phyloP scores from a whole-genome alignment of 495 filamentous ascomycete genomes.

The Penicillium coffeae region DNA sequence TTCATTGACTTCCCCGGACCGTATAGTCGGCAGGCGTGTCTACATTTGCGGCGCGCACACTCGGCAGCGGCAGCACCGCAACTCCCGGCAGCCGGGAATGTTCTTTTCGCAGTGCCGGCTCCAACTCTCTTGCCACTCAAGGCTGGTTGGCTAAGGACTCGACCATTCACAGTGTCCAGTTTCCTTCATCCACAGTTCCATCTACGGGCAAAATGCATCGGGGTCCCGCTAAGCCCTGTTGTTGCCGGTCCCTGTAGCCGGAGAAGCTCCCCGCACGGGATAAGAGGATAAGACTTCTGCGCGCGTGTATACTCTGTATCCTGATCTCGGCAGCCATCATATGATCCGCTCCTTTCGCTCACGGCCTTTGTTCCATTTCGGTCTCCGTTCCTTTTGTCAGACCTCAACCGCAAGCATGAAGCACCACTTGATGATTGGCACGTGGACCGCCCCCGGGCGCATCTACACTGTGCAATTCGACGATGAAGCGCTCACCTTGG shows the following conservation, averaged over 20 bases:
- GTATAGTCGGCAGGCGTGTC: constrained; percentile 7
- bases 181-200: not conserved
- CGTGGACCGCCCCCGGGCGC: constrained; percentile 79
- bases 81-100: constrained; percentile 16
- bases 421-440: constrained; percentile 80
- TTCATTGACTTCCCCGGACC: constrained; percentile 6
- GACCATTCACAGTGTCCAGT: no score
- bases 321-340: constrained; percentile 14
- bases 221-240: not conserved
- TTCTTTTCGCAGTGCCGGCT: constrained; percentile 9
- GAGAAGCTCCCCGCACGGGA: constrained; percentile 8
- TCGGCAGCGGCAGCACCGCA: constrained; percentile 15
- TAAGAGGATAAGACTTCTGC: constrained; percentile 6
- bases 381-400: constrained; percentile 13
- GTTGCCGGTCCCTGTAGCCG: constrained; percentile 7
- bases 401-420: constrained; percentile 50
- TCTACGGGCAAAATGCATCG: constrained; percentile 4
- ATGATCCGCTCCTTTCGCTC: constrained; percentile 10
- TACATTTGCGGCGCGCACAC: no score
- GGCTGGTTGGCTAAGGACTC: not conserved
- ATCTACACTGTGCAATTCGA: constrained; percentile 84
- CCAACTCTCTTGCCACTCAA: not conserved
- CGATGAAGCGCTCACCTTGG: constrained; percentile 66
- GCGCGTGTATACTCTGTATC: constrained; percentile 19
- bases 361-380: not conserved